Conservation (phyloP, 2,329 filamentous ascomycete genomes). For the Trichophyton mentagrophytes region DNA sequence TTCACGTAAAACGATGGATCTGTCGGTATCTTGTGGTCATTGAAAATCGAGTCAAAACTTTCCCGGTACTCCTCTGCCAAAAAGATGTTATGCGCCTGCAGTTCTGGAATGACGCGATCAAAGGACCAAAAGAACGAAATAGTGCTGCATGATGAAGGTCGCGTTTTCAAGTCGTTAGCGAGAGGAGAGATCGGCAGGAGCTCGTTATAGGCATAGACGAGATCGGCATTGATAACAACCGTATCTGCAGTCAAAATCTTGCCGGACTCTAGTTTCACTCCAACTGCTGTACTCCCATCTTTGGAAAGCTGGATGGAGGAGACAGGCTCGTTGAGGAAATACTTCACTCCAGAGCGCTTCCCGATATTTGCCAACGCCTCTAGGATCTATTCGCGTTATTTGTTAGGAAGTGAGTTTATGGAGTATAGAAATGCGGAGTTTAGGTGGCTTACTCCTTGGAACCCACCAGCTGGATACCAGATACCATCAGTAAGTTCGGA, state of each 20-base stretch:
- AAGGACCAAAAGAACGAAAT: background rate
- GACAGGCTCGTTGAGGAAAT: background rate
- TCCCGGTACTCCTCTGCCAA: background rate
- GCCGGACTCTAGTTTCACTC: background rate
- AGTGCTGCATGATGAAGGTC: background rate
- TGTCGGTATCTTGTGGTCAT: background rate
- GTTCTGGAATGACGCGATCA: background rate
- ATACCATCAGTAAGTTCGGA: background rate
- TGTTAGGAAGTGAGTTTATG: background rate
- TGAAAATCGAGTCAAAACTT: background rate
- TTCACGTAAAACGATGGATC: background rate
- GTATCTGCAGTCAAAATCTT: background rate
- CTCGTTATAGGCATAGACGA: background rate
- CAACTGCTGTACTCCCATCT: background rate
- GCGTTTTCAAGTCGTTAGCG: background rate
- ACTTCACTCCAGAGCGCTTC: background rate
- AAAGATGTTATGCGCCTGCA: background rate
- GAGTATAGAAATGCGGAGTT: background rate
- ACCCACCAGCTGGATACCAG: background rate
- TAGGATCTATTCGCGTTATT: background rate
- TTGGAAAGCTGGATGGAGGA: background rate
- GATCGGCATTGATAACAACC: background rate
- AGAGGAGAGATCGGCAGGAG: background rate
- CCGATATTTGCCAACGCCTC: background rate
- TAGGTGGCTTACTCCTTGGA: background rate